Evolutionary conservation across 768 basidiomycete genomes (phyloP).

Genomic region (Rhodocollybia butyracea): DNA sequence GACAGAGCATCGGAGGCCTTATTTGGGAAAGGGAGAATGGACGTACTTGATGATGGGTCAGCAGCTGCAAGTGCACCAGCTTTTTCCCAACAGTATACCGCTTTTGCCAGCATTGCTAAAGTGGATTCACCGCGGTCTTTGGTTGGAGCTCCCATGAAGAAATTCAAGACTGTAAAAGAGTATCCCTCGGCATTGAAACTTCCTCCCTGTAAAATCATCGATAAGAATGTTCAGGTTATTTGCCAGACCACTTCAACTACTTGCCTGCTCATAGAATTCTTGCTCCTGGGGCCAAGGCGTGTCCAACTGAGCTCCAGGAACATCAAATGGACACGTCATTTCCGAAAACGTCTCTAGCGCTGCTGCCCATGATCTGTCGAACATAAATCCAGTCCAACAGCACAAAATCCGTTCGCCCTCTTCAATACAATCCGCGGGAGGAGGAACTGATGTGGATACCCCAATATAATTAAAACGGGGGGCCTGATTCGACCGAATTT

Average conservation of each 20-base stretch:
- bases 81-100: not conserved
- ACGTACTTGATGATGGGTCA: not conserved
- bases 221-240: not conserved
- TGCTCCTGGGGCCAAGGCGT: slow-evolving; percentile 34
- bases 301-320: slow-evolving; percentile 21
- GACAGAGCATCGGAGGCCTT: too few relatives aligned
- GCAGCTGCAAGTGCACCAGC: not conserved
- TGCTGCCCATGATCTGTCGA: slow-evolving; percentile 30
- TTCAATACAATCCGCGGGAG: slow-evolving; percentile 22
- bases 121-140: not conserved
- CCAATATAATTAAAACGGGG: not conserved
- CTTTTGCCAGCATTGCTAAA: not conserved
- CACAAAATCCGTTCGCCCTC: slow-evolving; percentile 11
- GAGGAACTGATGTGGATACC: slow-evolving; percentile 16
- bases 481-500: slow-evolving; percentile 6
- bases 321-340: slow-evolving; percentile 18
- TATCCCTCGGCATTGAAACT: not conserved
- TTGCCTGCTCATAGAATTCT: slow-evolving; percentile 1
- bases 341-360: slow-evolving; percentile 22
- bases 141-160: not conserved
- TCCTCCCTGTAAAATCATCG: not conserved
- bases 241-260: not conserved
- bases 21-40: too few relatives aligned
- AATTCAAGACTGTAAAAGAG: not conserved
- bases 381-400: slow-evolving; percentile 30